Conservation (phyloP, 106 monocot species). For the Posidonia australis region DNA sequence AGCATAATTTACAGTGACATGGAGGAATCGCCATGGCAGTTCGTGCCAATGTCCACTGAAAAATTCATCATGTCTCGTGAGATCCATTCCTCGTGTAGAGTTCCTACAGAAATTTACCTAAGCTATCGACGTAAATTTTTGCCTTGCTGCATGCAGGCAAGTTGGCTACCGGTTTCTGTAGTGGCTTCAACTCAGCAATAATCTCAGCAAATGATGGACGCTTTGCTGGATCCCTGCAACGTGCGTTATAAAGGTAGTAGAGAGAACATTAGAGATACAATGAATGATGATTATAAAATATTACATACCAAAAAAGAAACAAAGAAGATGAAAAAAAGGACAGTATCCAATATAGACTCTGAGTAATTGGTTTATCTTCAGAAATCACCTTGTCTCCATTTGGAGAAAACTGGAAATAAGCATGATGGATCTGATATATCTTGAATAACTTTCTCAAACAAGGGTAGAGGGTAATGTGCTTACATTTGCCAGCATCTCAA, state of each 20-base stretch:
- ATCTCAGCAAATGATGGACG: slow-evolving; percentile 72
- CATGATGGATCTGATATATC: background rate
- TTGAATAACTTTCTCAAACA: background rate
- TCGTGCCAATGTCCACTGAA: too few species aligned
- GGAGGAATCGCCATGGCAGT: too few species aligned
- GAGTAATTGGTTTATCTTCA: too few species aligned
- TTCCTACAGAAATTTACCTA: too few species aligned
- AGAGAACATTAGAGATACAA: background rate
- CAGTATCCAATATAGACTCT: too few species aligned
- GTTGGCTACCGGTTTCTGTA: slow-evolving; percentile 27
- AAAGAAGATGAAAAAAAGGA: too few species aligned
- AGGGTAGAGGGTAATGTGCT: slow-evolving; percentile 12
- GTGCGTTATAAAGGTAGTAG: background rate
- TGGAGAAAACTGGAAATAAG: background rate
- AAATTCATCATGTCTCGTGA: too few species aligned
- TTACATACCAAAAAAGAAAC: background rate
- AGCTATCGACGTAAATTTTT: too few species aligned
- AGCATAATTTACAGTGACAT: too few species aligned
- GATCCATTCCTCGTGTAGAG: too few species aligned
- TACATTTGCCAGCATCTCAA: slow-evolving; percentile 54
- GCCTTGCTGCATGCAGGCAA: too few species aligned
- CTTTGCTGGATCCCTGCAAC: slow-evolving; percentile 37
- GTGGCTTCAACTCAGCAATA: slow-evolving; percentile 40
- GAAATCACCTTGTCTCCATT: too few species aligned
- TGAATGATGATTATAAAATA: background rate